Evolutionary conservation across 176 grass and related monocot genomes (phyloP), one percentile per base, ranked within the genome.

Genomic region (Calamus simplicifolius): DNA sequence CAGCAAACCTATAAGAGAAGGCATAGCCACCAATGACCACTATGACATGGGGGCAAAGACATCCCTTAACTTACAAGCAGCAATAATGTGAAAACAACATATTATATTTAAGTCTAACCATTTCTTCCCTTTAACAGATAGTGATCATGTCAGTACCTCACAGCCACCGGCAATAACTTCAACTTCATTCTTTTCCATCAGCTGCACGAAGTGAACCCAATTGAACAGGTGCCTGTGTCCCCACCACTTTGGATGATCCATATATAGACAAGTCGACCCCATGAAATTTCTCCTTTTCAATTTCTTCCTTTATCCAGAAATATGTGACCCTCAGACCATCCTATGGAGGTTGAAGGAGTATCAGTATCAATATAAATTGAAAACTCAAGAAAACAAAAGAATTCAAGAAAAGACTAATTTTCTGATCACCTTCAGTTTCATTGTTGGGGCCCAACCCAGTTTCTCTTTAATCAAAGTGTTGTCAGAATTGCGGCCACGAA

Each of bases 391-490:
- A 43, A 6, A 12, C 1, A 43, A 43, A 43, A 43, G 21, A 43
- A 3, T 43, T 43, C 8, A 43, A 43, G 10, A 13, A 43, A 43
- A 43, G 35, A 43, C 12, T 12, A 43, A 43, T 43, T 43, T 10
- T 43, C 21, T 23, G 21, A 23, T 23, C 73, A 85, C 82, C 73
- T 77, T 85, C 79, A 82, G 50, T 67, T 17, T 87, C 79, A 87
- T 82, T 26, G 84, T 78, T 8, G 84, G 84, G 25, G 84, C 84
- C 84, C 84, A 87, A 16, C 84, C 79, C 67, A 82, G 79, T 67
- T 78, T 82, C 70, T 81, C 84, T n/a, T 82, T 82, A 50, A 82
- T 82, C 56, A 82, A 79, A 0, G 75, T 82, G 61, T 87, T 87
- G 35, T 87, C 84, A 0, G 79, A 82, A 70, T 87, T 87, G 4